Evolutionary conservation across 306 rosid genomes (phyloP).

Genomic region (Arachis stenosperma): DNA sequence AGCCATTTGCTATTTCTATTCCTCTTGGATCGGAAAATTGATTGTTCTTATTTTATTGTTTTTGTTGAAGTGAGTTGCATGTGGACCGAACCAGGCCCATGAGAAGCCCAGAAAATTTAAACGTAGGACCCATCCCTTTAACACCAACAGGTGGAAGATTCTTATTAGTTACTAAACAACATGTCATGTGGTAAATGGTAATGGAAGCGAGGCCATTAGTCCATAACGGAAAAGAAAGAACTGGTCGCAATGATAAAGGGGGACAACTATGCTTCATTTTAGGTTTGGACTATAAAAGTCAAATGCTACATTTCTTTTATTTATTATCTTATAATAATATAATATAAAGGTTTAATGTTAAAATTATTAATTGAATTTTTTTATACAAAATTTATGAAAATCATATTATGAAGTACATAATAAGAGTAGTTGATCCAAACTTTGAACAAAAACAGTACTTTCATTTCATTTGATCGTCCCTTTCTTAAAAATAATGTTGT

Average conservation of each 20-base stretch:
- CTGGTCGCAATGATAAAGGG: neutral
- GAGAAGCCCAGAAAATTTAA: neutral
- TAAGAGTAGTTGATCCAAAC: no score
- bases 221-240: neutral
- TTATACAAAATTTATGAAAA: no score
- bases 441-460: no score
- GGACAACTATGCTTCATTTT: neutral
- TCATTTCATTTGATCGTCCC: neutral
- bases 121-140: no score
- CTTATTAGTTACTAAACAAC: neutral
- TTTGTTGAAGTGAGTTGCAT: neutral
- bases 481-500: no score
- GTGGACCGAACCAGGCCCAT: neutral
- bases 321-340: no score
- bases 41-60: no score
- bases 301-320: neutral
- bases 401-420: no score
- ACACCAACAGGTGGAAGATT: neutral
- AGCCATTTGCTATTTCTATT: no score
- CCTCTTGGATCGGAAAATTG: no score
- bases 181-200: neutral
- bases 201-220: neutral
- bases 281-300: neutral
- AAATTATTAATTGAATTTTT: no score
- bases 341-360: no score